Evolutionary conservation across 2,329 filamentous ascomycete genomes (phyloP).

Genomic region (Aspergillus puulaauensis): DNA sequence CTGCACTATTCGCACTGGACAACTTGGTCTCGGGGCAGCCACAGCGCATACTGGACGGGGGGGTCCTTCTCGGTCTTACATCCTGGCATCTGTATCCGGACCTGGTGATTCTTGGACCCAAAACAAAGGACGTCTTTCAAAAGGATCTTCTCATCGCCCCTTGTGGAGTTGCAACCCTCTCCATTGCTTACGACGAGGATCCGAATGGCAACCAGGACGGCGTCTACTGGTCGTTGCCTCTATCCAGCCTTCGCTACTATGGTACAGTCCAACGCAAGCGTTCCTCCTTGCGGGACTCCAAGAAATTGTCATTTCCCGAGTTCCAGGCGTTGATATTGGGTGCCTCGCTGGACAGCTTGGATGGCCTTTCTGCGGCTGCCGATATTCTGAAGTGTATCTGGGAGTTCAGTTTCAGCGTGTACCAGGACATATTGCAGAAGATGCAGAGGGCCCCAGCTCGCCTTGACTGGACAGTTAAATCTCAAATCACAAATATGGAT

Average conservation of each 20-base stretch:
- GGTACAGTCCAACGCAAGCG: slow-evolving; percentile 1
- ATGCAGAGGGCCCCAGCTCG: not conserved
- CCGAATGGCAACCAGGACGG: slow-evolving; percentile 7
- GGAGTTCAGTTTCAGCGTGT: not conserved
- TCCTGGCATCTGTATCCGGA: slow-evolving; percentile 14
- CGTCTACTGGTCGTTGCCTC: slow-evolving; percentile 12
- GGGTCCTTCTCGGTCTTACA: slow-evolving; percentile 3
- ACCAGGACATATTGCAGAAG: not conserved
- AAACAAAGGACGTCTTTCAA: not conserved
- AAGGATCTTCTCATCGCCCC: not conserved
- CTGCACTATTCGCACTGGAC: slow-evolving; percentile 3
- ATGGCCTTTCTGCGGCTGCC: not conserved
- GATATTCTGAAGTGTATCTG: not conserved
- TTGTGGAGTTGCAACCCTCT: slow-evolving; percentile 5
- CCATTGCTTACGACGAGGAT: slow-evolving; percentile 1
- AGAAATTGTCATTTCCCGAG: not conserved
- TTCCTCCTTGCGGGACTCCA: slow-evolving; percentile 6
- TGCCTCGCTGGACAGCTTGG: not conserved
- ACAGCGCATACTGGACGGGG: slow-evolving; percentile 5
- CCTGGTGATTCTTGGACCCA: slow-evolving; percentile 2
- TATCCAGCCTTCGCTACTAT: slow-evolving; percentile 12
- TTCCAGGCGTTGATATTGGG: slow-evolving; percentile 2
- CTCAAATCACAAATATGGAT: not conserved
- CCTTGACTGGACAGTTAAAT: no score
- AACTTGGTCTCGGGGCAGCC: slow-evolving; percentile 3